phyloP scores from a whole-genome alignment of 306 rosid species.

The Begonia masoniana region DNA sequence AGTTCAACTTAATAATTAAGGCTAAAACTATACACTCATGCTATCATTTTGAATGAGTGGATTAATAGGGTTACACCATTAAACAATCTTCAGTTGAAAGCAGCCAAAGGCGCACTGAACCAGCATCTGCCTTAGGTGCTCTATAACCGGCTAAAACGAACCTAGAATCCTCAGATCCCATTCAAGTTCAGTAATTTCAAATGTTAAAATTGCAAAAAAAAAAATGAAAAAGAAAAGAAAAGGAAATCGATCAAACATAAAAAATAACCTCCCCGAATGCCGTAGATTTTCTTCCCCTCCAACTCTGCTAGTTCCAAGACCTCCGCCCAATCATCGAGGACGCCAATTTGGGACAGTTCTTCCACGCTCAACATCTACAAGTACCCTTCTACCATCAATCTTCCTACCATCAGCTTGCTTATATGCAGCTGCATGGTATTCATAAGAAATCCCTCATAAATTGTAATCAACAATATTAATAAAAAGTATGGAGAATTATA shows the following conservation, averaged over 20 bases:
- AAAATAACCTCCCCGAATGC: slow-evolving; percentile 64
- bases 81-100: too few relatives aligned
- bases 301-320: slow-evolving; percentile 92
- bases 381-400: slow-evolving; percentile 94
- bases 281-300: slow-evolving; percentile 79
- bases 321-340: slow-evolving; percentile 96
- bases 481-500: slow-evolving; percentile 6
- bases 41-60: too few relatives aligned
- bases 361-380: slow-evolving; percentile 98
- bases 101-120: too few relatives aligned
- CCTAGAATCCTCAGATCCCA: too few relatives aligned
- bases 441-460: slow-evolving; percentile 3
- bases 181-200: too few relatives aligned
- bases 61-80: too few relatives aligned
- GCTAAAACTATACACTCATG: too few relatives aligned
- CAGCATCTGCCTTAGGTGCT: too few relatives aligned
- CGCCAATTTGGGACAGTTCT: slow-evolving; percentile 99
- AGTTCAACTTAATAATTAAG: too few relatives aligned
- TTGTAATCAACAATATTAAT: not conserved
- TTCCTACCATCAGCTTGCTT: slow-evolving; percentile 99
- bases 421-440: slow-evolving; percentile 70
- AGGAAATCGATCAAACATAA: too few relatives aligned
- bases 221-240: not conserved
- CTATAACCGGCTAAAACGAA: too few relatives aligned
- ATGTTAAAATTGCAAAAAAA: too few relatives aligned